Evolutionary conservation across 805 yeast species (phyloP), one percentile per base, ranked within the genome.

Genomic region (Tetrapisispora pingtungensis): DNA sequence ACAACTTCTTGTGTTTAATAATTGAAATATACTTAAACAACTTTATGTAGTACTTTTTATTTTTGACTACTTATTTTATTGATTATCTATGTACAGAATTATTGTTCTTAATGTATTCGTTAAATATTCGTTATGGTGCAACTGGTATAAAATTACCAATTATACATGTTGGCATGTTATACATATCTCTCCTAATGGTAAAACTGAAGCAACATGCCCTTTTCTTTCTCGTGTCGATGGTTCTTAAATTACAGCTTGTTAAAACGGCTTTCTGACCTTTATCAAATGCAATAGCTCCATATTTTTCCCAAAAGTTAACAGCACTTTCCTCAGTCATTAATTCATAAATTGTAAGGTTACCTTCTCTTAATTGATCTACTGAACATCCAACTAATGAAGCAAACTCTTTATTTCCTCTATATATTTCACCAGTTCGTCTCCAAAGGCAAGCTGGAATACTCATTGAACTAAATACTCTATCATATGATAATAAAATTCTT

Each of bases 361-460:
- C 97, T 61, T 90, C 96, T 50, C 93, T 79, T 56, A 90, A 66
- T 59, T 88, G 96, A 58, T 89, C 97, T 1, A 90, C 86, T 26
- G 79, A 75, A 20, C 86, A 95, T 18, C 88, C 95, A 1, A 90
- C 96, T 44, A 90, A 64, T 1, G 89, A 83, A 0, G 97, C 97
- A 74, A 90, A 90, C 61, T 90, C 97, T 59, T 89, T 88, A 63
- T 90, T 90, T 0, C 96, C 97, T 48, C 97, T 66, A 55, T 86
- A 90, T 3, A 90, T 90, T 53, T 90, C 97, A 2, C 97, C 97
- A 0, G 97, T 89, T 54, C 97, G 80, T 59, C 97, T 70, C 97
- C 97, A 90, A 26, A 90, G 70, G 65, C 97, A 90, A 1, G 97
- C 96, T 1, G 97, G 97, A 48, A 90, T 87, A 7, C 97, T 96